phyloP scores from a whole-genome alignment of 1,284 basidiomycete genomes.

The Leccinum angustisporum region DNA sequence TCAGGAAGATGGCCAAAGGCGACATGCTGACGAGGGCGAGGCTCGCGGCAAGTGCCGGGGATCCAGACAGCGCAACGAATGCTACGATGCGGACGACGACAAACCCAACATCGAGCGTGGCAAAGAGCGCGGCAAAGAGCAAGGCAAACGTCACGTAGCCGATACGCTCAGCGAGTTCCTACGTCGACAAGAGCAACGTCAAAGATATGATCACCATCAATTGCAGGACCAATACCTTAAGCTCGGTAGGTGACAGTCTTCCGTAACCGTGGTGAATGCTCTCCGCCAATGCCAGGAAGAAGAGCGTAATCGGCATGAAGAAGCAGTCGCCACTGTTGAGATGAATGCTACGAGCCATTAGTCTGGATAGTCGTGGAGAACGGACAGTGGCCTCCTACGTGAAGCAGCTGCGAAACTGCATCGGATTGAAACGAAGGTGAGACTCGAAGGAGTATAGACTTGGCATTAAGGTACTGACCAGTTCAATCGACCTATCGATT shows the following conservation, averaged over 20 bases:
- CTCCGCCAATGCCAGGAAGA: constrained; percentile 23
- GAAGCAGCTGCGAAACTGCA: constrained; percentile 27
- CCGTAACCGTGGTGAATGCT: constrained; percentile 25
- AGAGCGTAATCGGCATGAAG: constrained; percentile 14
- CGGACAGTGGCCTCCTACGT: constrained; percentile 11
- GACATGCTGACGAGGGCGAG: constrained; percentile 23
- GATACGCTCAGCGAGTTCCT: constrained; percentile 18
- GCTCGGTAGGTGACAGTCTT: constrained; percentile 21
- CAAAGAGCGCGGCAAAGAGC: constrained; percentile 22
- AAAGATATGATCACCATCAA: not conserved
- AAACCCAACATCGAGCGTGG: constrained; percentile 22
- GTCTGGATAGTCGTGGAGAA: not conserved
- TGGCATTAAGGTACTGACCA: constrained; percentile 12
- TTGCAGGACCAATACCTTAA: constrained; percentile 23
- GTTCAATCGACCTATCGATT: constrained; percentile 26
- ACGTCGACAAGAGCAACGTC: not conserved
- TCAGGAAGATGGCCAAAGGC: constrained; percentile 4
- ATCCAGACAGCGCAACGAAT: constrained; percentile 15
- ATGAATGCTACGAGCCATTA: constrained; percentile 24
- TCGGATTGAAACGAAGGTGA: constrained; percentile 1
- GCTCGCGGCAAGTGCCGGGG: constrained; percentile 15
- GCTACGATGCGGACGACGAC: constrained; percentile 19
- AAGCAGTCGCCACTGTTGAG: constrained; percentile 17
- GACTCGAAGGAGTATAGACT: not conserved
- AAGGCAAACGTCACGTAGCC: constrained; percentile 12